Conservation (phyloP, 495 filamentous ascomycete genomes). For the Amorphotheca resinae region DNA sequence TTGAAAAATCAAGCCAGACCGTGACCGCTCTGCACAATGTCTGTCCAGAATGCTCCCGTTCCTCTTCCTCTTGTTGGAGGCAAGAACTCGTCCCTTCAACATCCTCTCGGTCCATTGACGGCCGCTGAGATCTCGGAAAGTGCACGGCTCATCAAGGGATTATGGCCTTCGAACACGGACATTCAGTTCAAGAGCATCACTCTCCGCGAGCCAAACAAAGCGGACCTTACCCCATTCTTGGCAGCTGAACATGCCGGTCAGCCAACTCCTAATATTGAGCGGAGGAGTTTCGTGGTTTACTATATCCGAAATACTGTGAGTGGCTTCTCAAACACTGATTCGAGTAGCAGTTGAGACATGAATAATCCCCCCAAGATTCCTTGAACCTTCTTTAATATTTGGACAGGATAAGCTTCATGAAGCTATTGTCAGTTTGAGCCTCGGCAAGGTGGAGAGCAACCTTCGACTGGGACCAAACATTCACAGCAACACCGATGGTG, state of each 20-base stretch:
- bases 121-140: slow-evolving; percentile 40
- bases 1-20: not conserved
- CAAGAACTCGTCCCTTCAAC: slow-evolving; percentile 21
- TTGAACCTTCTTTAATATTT: not conserved
- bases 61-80: slow-evolving; percentile 13
- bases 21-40: slow-evolving; percentile 3
- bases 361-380: too few species aligned
- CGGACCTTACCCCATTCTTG: slow-evolving; percentile 35
- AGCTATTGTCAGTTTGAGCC: slow-evolving; percentile 45
- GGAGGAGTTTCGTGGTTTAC: slow-evolving; percentile 46
- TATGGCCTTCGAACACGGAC: slow-evolving; percentile 38
- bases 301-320: slow-evolving; percentile 51
- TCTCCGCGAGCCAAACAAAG: slow-evolving; percentile 52
- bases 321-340: too few species aligned
- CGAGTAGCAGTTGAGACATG: too few species aligned
- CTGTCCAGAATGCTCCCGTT: slow-evolving; percentile 3
- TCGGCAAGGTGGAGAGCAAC: slow-evolving; percentile 43
- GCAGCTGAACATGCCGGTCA: slow-evolving; percentile 30
- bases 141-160: slow-evolving; percentile 28
- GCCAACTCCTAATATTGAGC: slow-evolving; percentile 32
- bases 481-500: slow-evolving; percentile 44
- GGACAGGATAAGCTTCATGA: slow-evolving; percentile 55
- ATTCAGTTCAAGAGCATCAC: slow-evolving; percentile 53
- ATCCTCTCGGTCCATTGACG: slow-evolving; percentile 49
- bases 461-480: slow-evolving; percentile 41